phyloP scores from a whole-genome alignment of 2,329 filamentous ascomycete species.

The Trichoderma semiorbis region DNA sequence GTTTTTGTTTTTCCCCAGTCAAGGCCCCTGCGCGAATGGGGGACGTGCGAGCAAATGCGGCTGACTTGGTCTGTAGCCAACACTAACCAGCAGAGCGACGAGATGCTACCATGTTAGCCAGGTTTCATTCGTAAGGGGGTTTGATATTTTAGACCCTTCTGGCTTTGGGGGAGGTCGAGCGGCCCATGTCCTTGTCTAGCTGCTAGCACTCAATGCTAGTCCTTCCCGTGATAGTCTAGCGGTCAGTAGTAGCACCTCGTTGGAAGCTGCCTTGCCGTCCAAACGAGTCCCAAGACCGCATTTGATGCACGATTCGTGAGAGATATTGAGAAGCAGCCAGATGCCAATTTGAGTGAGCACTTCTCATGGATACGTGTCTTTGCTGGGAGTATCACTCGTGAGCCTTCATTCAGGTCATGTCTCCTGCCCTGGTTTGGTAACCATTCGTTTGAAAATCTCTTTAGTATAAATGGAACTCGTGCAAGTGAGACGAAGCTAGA shows the following conservation, averaged over 20 bases:
- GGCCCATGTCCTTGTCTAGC: constrained; percentile 4
- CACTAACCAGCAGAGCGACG: neutral
- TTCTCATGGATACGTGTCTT: neutral
- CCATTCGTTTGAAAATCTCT: neutral
- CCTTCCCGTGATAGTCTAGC: constrained; percentile 6
- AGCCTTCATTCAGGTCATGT: neutral
- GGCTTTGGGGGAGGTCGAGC: neutral
- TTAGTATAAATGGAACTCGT: neutral
- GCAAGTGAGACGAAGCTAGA: neutral
- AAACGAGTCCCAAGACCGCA: neutral
- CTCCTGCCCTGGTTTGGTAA: neutral
- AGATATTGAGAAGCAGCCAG: neutral
- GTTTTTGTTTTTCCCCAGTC: neutral
- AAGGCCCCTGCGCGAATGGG: neutral
- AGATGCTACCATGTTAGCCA: neutral
- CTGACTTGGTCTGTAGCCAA: constrained; percentile 1
- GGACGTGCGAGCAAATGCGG: constrained; percentile 4
- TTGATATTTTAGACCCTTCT: neutral
- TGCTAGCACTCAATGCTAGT: neutral
- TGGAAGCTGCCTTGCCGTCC: neutral
- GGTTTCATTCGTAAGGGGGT: constrained; percentile 1
- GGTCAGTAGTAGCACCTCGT: neutral
- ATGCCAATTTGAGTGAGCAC: neutral
- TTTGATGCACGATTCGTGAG: neutral
- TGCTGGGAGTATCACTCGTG: neutral